Evolutionary conservation across 345 rosid species (phyloP), one percentile per base, ranked within the genome.

Genomic region (Linum lewisii): DNA sequence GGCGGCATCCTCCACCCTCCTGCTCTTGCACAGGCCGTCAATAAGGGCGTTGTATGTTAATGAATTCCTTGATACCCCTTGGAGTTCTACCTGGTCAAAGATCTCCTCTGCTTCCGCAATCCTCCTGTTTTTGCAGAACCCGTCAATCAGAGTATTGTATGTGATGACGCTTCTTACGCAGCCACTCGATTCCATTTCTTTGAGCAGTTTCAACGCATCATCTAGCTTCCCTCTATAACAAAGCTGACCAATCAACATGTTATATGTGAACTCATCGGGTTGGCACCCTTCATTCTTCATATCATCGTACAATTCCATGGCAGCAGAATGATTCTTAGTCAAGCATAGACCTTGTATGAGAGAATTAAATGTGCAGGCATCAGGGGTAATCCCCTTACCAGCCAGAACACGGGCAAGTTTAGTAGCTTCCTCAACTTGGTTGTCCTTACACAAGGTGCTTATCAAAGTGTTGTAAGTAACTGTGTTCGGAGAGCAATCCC

Each of bases 401-500:
- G 89, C 76, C 64, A 92, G 79, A 52, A 74, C 77, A 47, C 75
- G 82, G 47, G 87, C 81, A 60, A 92, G 89, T 64, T 76, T 79
- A 0, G 74, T 80, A 24, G 95, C 98, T 62, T 86, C 84, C 56
- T 88, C 90, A 25, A 92, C 63, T 70, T 79, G 88, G 67, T 86
- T 92, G 75, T 86, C 96, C 66, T 84, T 86, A 21, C 90, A 88
- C 61, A 92, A 72, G 24, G 86, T 79, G 76, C 83, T 78, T 70
- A 92, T 88, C 64, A 92, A 63, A n/a, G 93, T 86, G 75, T 88
- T 92, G 64, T 84, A 86, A n/a, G 96, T 86, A 10, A 88, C 93
- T 0, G 85, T 84, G 51, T 88, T 84, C 2, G 95, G 98, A 4
- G 88, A 77, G 72, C 96, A 91, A 66, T 81, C 96, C 75, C 92